These are phyloP conservation scores for Alternaria ethzedia DNA, from an alignment of 2,329 filamentous ascomycete species.

Conservation along the genomic window DNA sequence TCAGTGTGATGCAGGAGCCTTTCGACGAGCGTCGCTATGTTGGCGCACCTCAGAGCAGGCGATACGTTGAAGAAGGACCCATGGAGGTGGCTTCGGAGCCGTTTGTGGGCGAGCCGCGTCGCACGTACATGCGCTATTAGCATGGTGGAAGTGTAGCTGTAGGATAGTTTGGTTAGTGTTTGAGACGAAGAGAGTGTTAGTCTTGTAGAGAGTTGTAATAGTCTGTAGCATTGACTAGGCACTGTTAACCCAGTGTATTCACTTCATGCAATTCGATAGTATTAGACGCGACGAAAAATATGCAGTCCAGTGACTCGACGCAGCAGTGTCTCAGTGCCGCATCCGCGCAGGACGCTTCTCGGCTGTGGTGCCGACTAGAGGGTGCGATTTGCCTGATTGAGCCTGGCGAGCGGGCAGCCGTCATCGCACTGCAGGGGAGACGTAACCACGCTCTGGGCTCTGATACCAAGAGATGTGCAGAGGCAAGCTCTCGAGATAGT, in stretches of 20 bases:
- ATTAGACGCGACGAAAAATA: not conserved
- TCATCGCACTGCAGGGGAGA: constrained; percentile 8
- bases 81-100: constrained; percentile 37
- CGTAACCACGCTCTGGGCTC: not conserved
- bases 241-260: not conserved
- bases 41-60: constrained; percentile 38
- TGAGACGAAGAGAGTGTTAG: not conserved
- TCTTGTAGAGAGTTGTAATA: not conserved
- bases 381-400: not conserved
- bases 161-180: constrained; percentile 5
- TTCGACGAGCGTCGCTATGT: constrained; percentile 43
- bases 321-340: constrained; percentile 2
- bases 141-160: not conserved
- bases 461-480: constrained; percentile 1
- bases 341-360: not conserved
- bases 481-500: not conserved
- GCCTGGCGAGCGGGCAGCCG: constrained; percentile 8
- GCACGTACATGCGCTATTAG: constrained; percentile 47
- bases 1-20: constrained; percentile 51
- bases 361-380: constrained; percentile 8
- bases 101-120: constrained; percentile 38
- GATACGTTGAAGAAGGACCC: constrained; percentile 52
- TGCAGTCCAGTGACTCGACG: not conserved
- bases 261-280: not conserved
- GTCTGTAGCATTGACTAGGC: not conserved